phyloP scores from a whole-genome alignment of 805 yeast genomes.

The Ogataea siamensis region DNA sequence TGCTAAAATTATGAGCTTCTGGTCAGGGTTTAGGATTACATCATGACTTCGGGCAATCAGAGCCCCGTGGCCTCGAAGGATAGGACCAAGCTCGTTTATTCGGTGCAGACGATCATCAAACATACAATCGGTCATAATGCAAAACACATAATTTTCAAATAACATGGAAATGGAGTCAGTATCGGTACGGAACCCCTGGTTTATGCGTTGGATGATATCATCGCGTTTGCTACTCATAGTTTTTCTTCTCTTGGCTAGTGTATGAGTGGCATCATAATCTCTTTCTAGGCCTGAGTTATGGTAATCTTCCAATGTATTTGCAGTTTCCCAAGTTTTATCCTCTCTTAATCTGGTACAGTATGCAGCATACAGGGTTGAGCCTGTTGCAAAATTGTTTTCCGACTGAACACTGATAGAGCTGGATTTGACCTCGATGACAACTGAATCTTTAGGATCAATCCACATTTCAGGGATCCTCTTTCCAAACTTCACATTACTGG shows the following conservation, averaged over 20 bases:
- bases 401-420: constrained; percentile 57
- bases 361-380: constrained; percentile 72
- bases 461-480: constrained; percentile 63
- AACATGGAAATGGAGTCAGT: constrained; percentile 25
- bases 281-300: constrained; percentile 22
- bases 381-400: constrained; percentile 53
- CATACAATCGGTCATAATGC: constrained; percentile 51
- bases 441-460: constrained; percentile 75
- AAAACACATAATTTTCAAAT: constrained; percentile 47
- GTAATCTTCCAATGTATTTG: constrained; percentile 57
- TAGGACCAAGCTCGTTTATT: constrained; percentile 35
- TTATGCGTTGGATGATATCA: constrained; percentile 15
- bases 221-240: constrained; percentile 19
- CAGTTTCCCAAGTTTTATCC: constrained; percentile 62
- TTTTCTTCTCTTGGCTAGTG: constrained; percentile 30
- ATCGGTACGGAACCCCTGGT: constrained; percentile 6
- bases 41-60: constrained; percentile 36
- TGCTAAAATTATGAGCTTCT: constrained; percentile 35
- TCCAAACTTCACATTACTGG: constrained; percentile 50
- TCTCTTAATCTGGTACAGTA: constrained; percentile 64
- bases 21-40: constrained; percentile 18
- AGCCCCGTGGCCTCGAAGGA: constrained; percentile 53
- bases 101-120: constrained; percentile 28
- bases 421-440: constrained; percentile 83
- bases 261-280: constrained; percentile 16